A percentile compares a stretch with the other conserved stretches of the same genome.
phyloP scores from a whole-genome alignment of 2,329 filamentous ascomycete genomes.

The Rachicladosporium sp. region DNA sequence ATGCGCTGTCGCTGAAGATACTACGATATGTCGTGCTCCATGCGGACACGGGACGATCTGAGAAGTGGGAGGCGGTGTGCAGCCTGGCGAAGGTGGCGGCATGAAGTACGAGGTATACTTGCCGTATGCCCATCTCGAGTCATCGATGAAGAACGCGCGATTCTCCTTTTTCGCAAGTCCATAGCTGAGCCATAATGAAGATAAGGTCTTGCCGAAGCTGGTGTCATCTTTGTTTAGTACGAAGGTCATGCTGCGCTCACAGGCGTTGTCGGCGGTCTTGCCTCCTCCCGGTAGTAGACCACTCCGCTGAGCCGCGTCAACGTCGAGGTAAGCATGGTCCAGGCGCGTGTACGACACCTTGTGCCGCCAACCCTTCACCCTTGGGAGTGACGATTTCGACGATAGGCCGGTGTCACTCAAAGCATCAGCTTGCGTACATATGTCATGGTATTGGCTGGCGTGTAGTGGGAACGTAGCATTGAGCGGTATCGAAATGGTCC shows the following conservation, averaged over 20 bases:
- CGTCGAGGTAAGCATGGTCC: conserved; percentile 62
- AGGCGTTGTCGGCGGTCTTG: conserved; percentile 36
- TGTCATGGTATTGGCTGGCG: conserved; percentile 53
- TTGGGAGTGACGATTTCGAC: background rate
- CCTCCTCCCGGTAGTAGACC: conserved; percentile 32
- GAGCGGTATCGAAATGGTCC: conserved; percentile 71
- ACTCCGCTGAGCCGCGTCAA: conserved; percentile 54
- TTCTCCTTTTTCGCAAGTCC: conserved; percentile 63
- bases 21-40: conserved; percentile 60
- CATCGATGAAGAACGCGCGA: conserved; percentile 72
- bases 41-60: conserved; percentile 72
- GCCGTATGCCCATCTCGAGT: conserved; percentile 72
- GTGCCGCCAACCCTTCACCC: conserved; percentile 31
- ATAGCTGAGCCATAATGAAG: conserved; percentile 75
- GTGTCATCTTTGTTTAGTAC: conserved; percentile 63
- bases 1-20: conserved; percentile 55
- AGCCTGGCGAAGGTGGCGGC: conserved; percentile 51
- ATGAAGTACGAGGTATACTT: conserved; percentile 61
- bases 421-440: conserved; percentile 47
- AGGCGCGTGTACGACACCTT: conserved; percentile 45
- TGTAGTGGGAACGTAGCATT: conserved; percentile 54
- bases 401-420: conserved; percentile 19
- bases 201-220: conserved; percentile 62
- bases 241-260: conserved; percentile 62
- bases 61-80: conserved; percentile 58